Base-by-base conservation (phyloP, 352 stramenopile genomes). In the Phytophthora sp. region DNA sequence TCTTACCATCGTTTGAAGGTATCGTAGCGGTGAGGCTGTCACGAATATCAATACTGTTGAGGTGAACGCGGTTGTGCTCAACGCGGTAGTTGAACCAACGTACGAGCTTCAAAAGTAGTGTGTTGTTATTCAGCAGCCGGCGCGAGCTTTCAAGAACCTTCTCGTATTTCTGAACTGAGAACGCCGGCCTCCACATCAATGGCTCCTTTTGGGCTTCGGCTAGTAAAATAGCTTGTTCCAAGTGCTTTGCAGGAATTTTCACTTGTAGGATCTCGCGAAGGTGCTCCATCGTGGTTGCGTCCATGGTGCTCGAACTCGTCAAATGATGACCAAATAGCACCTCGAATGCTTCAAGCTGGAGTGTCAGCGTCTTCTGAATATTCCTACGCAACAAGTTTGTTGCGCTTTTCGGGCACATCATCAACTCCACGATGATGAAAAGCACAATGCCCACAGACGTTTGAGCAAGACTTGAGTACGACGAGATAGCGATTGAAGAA, bases 51-150 rank as follows among this genome's bases (percentile, higher is more conserved):
- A 79, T 66, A 3, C 66, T 67, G 38, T 78, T 70, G 7, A 68
- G 63, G 21, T 71, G 62, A 13, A 82, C 51, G 34, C 77, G 79
- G 13, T 87, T 63, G 37, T 74, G 60, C 46, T 79, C 66, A 2
- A 88, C 62, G 0, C 83, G 78, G 54, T 79, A 87, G 38, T 76
- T 75, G 43, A 87, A 90, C 84, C 84, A 92, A 10, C 66, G 63
- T 23, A 91, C 76, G 7, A 92, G 66, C 52, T 92, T 92, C 51
- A 77, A 92, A 0, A 92, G 66, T 41, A 92, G 39, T 5, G 84
- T 88, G 57, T 88, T 91, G 77, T 89, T 89, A 70, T 87, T 91
- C 12, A 92, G 69, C 30, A 92, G 54, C 1, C 82, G 82, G 34
- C 84, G 72, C 13, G 74, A 90, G 20, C 57, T 80, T 23, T 91